Evolutionary conservation across 257 asterid species (phyloP), one percentile per base, ranked within the genome.

Genomic region (Schizonepeta tenuifolia): DNA sequence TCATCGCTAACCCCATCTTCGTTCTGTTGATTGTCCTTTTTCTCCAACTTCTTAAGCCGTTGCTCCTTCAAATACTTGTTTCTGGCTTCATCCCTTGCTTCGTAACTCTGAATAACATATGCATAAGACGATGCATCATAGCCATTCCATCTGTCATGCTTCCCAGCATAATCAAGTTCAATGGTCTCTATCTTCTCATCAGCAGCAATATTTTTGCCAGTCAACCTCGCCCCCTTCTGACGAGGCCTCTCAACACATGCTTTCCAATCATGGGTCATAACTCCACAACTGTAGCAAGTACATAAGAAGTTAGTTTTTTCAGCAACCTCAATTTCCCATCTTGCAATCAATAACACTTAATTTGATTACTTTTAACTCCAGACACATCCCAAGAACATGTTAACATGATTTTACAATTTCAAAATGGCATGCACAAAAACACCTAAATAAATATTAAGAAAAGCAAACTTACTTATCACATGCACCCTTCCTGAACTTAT

Each of bases 121-220:
- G 78, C 83, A 78, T 83, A 93, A 10, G 93, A 78, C 58, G 98
- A 89, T 47, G 98, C 88, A 79, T 91, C 97, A 77, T 82, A 93
- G 4, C 98, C 97, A 80, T 91, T 93, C 97, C 97, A 93, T 9
- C 96, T 94, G 74, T 93, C 98, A 67, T 96, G 81, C 69, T 93
- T 93, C 33, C 98, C 97, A 78, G 89, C 98, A 70, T 89, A 93
- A 72, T 93, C 96, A 54, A 93, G 92, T 86, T 93, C 98, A 77
- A 89, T 87, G 18, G 84, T 78, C 81, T 93, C 96, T 74, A 91
- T 77, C 78, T 86, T 91, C 89, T 93, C 98, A 89, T 91, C 97
- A 14, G 97, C 87, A 18, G 96, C 88, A 74, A 93, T 93, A 63
- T 43, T 26, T 68, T 85, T 87, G 22, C 82, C 80, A 0, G 94